Percentiles rank a stretch among this genome's conserved stretches.
Conservation (phyloP, 768 basidiomycete species). For the Lactifluus pinguis region DNA sequence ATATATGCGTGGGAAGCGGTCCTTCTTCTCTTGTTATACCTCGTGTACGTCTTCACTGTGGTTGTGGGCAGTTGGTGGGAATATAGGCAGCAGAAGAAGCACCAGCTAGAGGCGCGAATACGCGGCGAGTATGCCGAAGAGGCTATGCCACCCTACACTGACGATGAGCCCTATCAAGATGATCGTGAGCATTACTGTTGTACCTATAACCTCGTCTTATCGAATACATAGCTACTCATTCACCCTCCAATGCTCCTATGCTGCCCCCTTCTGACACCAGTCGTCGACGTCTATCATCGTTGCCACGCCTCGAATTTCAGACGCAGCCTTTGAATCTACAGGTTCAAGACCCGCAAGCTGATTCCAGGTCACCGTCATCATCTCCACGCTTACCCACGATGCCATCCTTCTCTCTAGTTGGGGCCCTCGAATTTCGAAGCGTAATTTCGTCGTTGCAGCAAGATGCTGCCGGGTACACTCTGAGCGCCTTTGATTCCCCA, state of each 20-base stretch:
- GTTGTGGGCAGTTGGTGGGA: slow-evolving; percentile 73
- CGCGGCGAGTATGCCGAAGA: slow-evolving; percentile 54
- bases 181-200: slow-evolving; percentile 37
- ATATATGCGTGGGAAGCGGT: slow-evolving; percentile 69
- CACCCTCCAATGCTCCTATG: slow-evolving; percentile 11
- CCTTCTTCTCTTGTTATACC: slow-evolving; percentile 62
- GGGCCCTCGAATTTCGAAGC: slow-evolving; percentile 92
- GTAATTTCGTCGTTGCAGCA: slow-evolving; percentile 74
- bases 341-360: slow-evolving; percentile 33
- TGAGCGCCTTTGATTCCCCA: slow-evolving; percentile 57
- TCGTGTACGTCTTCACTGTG: slow-evolving; percentile 68
- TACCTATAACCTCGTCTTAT: not conserved
- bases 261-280: slow-evolving; percentile 22
- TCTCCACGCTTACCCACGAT: slow-evolving; percentile 40
- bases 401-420: slow-evolving; percentile 85
- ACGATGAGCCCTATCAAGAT: slow-evolving; percentile 50
- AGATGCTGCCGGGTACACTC: slow-evolving; percentile 50
- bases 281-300: slow-evolving; percentile 25
- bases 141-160: slow-evolving; percentile 30
- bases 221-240: slow-evolving; percentile 16
- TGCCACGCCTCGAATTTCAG: slow-evolving; percentile 31
- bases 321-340: slow-evolving; percentile 35
- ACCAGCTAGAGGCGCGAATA: slow-evolving; percentile 40
- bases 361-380: slow-evolving; percentile 35
- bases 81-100: slow-evolving; percentile 40